Evolutionary conservation across 108 stramenopile genomes (phyloP).

Genomic region (Nitzschia palea): DNA sequence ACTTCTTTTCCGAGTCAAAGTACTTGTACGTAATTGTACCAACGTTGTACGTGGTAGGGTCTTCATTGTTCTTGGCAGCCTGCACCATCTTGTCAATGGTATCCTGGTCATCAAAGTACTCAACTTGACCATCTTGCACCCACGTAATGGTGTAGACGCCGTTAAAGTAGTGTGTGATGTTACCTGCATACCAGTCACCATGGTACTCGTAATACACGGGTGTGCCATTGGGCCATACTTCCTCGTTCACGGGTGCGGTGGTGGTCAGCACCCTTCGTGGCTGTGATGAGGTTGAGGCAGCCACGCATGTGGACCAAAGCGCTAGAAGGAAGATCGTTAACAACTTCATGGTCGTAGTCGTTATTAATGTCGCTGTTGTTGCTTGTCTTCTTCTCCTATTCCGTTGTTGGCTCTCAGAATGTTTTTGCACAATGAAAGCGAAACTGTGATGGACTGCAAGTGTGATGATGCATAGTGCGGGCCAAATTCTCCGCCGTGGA

Average conservation of each 20-base stretch:
- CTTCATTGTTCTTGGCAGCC: not conserved
- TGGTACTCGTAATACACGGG: not conserved
- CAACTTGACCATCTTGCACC: conserved; percentile 2
- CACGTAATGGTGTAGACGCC: conserved; percentile 14
- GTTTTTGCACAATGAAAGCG: no score
- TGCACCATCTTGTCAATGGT: conserved; percentile 4
- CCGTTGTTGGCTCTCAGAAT: no score
- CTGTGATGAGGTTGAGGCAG: not conserved
- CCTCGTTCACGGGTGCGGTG: not conserved
- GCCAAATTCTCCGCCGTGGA: no score
- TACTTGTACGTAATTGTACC: not conserved
- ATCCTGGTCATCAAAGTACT: conserved; percentile 15
- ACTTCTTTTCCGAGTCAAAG: not conserved
- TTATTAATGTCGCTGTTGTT: no score
- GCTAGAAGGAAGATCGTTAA: not conserved
- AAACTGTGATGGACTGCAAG: no score
- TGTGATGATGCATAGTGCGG: no score
- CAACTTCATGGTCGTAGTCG: not conserved
- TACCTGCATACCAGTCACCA: conserved; percentile 1
- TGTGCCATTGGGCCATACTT: not conserved
- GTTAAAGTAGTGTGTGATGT: conserved; percentile 8
- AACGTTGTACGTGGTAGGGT: not conserved
- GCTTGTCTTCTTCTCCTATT: no score
- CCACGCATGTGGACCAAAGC: not conserved
- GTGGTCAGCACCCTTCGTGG: not conserved